A percentile compares a stretch with the other conserved stretches of the same genome.
phyloP scores from a whole-genome alignment of 371 early-diverging fungal species.

The Smittium culicis region DNA sequence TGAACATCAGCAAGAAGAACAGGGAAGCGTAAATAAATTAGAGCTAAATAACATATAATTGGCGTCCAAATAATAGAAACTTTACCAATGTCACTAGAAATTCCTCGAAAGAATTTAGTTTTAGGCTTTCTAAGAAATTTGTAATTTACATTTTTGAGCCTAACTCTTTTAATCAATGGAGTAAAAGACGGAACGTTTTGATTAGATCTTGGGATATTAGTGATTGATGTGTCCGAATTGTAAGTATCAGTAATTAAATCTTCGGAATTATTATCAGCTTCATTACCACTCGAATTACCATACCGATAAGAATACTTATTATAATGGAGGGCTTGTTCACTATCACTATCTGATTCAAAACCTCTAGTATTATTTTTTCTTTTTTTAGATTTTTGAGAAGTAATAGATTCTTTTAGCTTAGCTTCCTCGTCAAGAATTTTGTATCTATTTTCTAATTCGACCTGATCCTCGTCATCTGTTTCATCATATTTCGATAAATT shows the following conservation, averaged over 20 bases:
- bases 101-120: background rate
- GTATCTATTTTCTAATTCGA: background rate
- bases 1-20: slow-evolving; percentile 5
- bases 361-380: no score
- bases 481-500: background rate
- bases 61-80: background rate
- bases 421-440: background rate
- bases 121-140: background rate
- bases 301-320: no score
- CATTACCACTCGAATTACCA: background rate
- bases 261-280: background rate
- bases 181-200: background rate
- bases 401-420: background rate
- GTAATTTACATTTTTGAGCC: background rate
- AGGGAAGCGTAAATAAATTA: background rate
- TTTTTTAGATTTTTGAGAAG: background rate
- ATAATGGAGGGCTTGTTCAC: no score
- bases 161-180: background rate
- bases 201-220: background rate
- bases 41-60: background rate
- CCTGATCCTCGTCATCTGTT: background rate
- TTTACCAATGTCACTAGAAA: slow-evolving; percentile 2
- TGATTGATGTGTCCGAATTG: background rate
- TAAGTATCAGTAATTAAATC: background rate
- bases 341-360: no score